A percentile compares a stretch with the other conserved stretches of the same genome.
Evolutionary conservation across 1,284 basidiomycete genomes (phyloP).

Genomic region (Ustilago shanxiensis): DNA sequence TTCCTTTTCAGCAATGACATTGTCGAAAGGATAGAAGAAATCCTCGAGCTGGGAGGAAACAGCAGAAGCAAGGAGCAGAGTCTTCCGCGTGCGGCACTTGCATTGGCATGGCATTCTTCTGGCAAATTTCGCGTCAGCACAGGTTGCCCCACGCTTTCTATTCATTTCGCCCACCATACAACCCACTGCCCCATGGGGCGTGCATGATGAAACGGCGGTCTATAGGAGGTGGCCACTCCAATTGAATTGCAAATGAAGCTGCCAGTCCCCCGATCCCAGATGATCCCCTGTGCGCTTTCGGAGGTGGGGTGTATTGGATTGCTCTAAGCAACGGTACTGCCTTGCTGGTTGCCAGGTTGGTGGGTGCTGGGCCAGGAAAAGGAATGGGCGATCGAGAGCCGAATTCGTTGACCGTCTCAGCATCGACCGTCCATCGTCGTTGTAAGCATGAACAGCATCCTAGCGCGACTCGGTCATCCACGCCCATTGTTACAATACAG

Average conservation of each 20-base stretch:
- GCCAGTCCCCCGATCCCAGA: not conserved
- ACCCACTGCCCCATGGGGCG: not conserved
- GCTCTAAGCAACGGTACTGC: not conserved
- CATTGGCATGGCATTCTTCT: not conserved
- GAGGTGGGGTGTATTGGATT: not conserved
- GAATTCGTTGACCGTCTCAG: too few species aligned
- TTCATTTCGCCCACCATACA: not conserved
- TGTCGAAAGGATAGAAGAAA: not conserved
- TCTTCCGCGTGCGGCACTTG: constrained; percentile 1
- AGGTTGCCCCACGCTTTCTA: not conserved
- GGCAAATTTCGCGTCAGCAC: not conserved
- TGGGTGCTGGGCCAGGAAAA: not conserved
- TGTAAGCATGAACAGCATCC: not conserved
- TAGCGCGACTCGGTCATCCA: constrained; percentile 1
- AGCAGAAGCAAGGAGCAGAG: not conserved
- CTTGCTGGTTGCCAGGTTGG: not conserved
- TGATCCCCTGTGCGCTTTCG: too few species aligned
- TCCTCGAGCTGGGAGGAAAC: not conserved
- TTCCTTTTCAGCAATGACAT: not conserved
- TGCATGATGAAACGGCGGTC: not conserved
- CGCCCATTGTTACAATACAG: not conserved
- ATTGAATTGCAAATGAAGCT: not conserved
- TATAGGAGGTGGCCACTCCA: not conserved
- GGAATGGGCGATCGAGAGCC: constrained; percentile 1
- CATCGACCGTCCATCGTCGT: not conserved